phyloP scores from a whole-genome alignment of 768 basidiomycete species.

The Favolaschia claudopus region DNA sequence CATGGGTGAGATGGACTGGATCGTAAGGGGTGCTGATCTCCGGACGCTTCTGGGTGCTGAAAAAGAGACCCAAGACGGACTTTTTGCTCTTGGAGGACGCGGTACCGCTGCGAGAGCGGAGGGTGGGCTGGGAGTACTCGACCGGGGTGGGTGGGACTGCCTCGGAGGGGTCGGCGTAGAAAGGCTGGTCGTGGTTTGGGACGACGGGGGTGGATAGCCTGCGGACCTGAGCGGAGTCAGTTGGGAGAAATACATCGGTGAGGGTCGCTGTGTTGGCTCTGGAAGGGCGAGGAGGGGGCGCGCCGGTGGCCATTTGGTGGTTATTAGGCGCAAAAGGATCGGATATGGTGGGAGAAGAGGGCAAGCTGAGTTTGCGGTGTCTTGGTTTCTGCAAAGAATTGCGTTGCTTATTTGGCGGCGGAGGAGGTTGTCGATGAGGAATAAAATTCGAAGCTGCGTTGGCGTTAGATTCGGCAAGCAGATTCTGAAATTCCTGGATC shows the following conservation, averaged over 20 bases:
- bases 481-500: slow-evolving; percentile 79
- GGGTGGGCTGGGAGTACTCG: slow-evolving; percentile 29
- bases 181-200: slow-evolving; percentile 44
- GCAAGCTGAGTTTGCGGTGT: slow-evolving; percentile 64
- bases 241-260: slow-evolving; percentile 70
- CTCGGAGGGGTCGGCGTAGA: slow-evolving; percentile 52
- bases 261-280: slow-evolving; percentile 86
- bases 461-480: slow-evolving; percentile 66
- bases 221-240: slow-evolving; percentile 51
- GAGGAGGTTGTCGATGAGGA: slow-evolving; percentile 47
- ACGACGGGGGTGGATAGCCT: slow-evolving; percentile 59
- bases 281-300: slow-evolving; percentile 81
- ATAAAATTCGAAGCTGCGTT: slow-evolving; percentile 56
- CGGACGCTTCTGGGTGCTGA: slow-evolving; percentile 76
- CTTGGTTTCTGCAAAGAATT: slow-evolving; percentile 71
- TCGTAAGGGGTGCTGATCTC: slow-evolving; percentile 99
- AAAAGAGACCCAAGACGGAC: slow-evolving; percentile 81
- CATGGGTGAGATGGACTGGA: slow-evolving; percentile 98
- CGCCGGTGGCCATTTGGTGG: slow-evolving; percentile 39
- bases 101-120: slow-evolving; percentile 57
- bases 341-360: slow-evolving; percentile 40
- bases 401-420: slow-evolving; percentile 53
- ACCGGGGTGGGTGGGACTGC: slow-evolving; percentile 30
- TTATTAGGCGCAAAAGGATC: slow-evolving; percentile 37
- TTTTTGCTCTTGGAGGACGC: slow-evolving; percentile 59